These are phyloP conservation scores for Pseudopithomyces maydicus DNA, from an alignment of 2,329 filamentous ascomycete species.

Conservation along the genomic window DNA sequence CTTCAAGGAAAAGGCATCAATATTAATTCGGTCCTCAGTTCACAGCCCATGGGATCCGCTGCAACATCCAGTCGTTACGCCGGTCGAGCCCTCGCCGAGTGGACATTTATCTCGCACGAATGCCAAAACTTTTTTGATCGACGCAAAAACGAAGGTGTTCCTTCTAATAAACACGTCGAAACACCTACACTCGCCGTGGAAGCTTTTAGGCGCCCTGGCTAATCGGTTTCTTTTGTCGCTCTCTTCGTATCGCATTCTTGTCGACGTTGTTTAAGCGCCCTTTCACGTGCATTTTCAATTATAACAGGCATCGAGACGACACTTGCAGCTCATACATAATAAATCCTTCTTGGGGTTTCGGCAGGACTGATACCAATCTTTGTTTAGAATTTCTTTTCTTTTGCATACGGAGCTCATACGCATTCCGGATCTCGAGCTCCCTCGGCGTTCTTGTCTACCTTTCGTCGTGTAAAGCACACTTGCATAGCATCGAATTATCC, in stretches of 20 bases:
- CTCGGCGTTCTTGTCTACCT: conserved; percentile 6
- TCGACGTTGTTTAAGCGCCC: background rate
- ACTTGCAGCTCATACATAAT: conserved; percentile 5
- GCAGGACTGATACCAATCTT: conserved; percentile 11
- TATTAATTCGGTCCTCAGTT: conserved; percentile 25
- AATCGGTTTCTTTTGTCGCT: conserved; percentile 2
- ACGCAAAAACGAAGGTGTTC: conserved; percentile 73
- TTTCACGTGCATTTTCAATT: background rate
- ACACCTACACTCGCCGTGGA: conserved; percentile 69
- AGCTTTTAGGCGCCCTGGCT: conserved; percentile 59
- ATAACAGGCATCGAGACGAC: conserved; percentile 3
- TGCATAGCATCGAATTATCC: conserved; percentile 4
- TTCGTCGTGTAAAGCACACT: background rate
- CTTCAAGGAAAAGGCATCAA: conserved; percentile 53
- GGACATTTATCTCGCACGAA: conserved; percentile 75
- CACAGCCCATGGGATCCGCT: conserved; percentile 45
- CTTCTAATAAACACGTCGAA: conserved; percentile 70
- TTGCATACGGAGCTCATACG: conserved; percentile 15
- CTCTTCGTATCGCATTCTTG: background rate
- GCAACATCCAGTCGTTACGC: conserved; percentile 61
- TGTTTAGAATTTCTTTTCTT: background rate
- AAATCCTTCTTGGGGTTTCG: background rate
- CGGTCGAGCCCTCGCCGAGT: conserved; percentile 78
- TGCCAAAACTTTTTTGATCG: conserved; percentile 83
- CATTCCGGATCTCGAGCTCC: conserved; percentile 4